phyloP scores from a whole-genome alignment of 208 protist species.

The Crithidia acanthocephali region DNA sequence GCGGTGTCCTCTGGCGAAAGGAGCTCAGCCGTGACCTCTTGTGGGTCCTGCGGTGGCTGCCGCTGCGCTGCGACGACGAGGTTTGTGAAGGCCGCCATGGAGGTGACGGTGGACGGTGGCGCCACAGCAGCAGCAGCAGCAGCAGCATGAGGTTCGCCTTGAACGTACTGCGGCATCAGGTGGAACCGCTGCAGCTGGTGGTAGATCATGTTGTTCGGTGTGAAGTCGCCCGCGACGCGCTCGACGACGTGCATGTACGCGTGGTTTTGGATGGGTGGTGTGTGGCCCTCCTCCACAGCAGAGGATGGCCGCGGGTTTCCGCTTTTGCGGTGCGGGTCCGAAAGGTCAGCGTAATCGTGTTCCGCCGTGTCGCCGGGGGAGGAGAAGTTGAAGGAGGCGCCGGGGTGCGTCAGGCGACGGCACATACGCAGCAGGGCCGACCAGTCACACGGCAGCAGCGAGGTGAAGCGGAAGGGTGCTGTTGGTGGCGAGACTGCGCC shows the following conservation, averaged over 20 bases:
- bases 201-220: constrained; percentile 88
- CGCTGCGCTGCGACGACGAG: constrained; percentile 41
- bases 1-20: constrained; percentile 13
- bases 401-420: constrained; percentile 46
- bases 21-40: constrained; percentile 19
- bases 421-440: constrained; percentile 50
- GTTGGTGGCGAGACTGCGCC: neutral
- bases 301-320: no score
- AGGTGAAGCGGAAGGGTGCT: constrained; percentile 50
- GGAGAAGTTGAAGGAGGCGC: constrained; percentile 59
- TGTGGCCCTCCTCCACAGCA: no score
- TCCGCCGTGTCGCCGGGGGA: constrained; percentile 50
- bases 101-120: neutral
- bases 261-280: constrained; percentile 32
- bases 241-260: constrained; percentile 80
- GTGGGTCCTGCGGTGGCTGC: constrained; percentile 18
- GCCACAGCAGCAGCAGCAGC: neutral
- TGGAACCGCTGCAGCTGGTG: constrained; percentile 61
- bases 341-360: no score
- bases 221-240: constrained; percentile 64
- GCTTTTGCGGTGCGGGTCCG: neutral
- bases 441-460: constrained; percentile 53
- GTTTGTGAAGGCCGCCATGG: constrained; percentile 34
- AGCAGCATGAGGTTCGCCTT: neutral
- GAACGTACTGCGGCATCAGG: neutral